Base-by-base conservation (phyloP, 495 filamentous ascomycete genomes). In the Glonium stellatum region DNA sequence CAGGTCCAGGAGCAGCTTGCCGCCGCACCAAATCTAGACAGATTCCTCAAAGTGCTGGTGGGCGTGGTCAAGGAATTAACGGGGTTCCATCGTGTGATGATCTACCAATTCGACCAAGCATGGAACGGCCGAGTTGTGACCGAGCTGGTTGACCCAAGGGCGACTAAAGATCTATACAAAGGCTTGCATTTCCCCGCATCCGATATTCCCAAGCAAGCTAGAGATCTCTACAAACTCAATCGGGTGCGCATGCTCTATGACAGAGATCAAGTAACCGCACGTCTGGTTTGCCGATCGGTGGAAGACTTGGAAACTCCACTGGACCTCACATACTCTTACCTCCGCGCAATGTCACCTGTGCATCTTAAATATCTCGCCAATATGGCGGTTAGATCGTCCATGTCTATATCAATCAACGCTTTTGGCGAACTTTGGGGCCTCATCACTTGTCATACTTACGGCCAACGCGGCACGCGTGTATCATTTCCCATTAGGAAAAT, bases 391-490 rank as follows among this genome's bases (percentile, higher is more conserved):
- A 82, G 90, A 22, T 86, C 90, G 0, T 95, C 89, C 58, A 96
- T 96, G 90, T 95, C 91, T 5, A 92, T 97, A 63, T 95, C 90
- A 6, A 87, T 96, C 65, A 92, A 88, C 58, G 87, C 87, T 0
- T 91, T 93, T 67, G 77, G 80, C 59, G 86, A 95, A 57, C 76
- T 96, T 0, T 97, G 92, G 92, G 92, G 92, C 0, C 76, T 97
- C 36, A 89, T 97, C 19, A 82, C 90, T 1, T 97, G 90, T 58
- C 92, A 97, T 69, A 82, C 84, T 1, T 95, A 96, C 68, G 90
- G 84, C 5, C 61, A 77, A 0, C 77, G 79, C 18, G 89, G 90
- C 1, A 96, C 93, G 90, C 79, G 92, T 36, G 90, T 97, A 1
- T 86, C 88, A 0, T 96, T 96, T 66, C 90, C 91, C 0, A 87